phyloP scores from a whole-genome alignment of 2,329 filamentous ascomycete species.

The Dendrostoma leiphaemia region DNA sequence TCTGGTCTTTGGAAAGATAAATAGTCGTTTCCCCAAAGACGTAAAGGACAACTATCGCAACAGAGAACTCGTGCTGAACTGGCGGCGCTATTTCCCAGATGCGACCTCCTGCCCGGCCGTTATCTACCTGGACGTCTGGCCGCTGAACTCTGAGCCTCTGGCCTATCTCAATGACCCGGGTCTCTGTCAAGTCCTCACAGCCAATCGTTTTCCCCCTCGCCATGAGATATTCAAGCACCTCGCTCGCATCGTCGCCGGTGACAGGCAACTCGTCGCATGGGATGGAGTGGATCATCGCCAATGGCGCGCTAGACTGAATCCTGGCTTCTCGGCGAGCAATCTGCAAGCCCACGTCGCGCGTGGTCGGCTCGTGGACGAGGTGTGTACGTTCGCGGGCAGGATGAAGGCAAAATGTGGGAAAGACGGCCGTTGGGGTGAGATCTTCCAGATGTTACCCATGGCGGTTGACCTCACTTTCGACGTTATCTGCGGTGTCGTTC shows the following conservation, averaged over 20 bases:
- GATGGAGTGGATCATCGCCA: conserved; percentile 7
- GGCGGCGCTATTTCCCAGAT: conserved; percentile 18
- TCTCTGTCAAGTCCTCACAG: background rate
- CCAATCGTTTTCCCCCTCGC: conserved; percentile 8
- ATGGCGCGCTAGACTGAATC: conserved; percentile 9
- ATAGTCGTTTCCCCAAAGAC: background rate
- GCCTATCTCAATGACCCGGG: conserved; percentile 7
- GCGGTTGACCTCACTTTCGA: conserved; percentile 15
- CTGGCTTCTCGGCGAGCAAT: conserved; percentile 6
- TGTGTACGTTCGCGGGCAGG: background rate
- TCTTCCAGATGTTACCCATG: conserved; percentile 6
- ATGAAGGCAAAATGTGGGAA: background rate
- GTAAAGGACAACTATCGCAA: conserved; percentile 3
- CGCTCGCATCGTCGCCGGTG: background rate
- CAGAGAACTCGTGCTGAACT: conserved; percentile 5
- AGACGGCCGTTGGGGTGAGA: background rate
- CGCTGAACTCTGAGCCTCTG: conserved; percentile 17
- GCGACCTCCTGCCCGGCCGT: conserved; percentile 14
- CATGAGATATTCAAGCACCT: conserved; percentile 6
- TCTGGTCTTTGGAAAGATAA: background rate
- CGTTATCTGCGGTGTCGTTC: conserved; percentile 9
- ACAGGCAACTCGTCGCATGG: conserved; percentile 5
- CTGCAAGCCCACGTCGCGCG: conserved; percentile 1
- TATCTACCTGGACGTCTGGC: conserved; percentile 24
- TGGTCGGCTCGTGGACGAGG: conserved; percentile 6